A percentile compares a stretch with the other conserved stretches of the same genome.
Conservation (phyloP, 371 early-diverging fungal genomes). For the Blastocladiella emersonii region DNA sequence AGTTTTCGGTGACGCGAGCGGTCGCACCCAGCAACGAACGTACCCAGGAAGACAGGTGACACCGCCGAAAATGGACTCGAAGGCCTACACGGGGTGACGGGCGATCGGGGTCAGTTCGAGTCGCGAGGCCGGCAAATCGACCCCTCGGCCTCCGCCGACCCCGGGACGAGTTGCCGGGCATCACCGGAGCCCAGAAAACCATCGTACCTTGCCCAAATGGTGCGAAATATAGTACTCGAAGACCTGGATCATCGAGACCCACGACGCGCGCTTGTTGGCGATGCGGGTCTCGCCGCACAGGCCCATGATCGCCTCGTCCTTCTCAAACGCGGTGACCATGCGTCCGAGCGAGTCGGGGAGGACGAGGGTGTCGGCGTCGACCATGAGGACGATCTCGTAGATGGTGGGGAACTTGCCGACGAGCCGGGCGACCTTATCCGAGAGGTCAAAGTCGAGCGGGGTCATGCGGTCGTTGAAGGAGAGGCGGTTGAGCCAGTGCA, state of each 20-base stretch:
- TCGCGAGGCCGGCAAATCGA: too few species aligned
- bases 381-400: constrained; percentile 24
- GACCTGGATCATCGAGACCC: constrained; percentile 55
- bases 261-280: constrained; percentile 36
- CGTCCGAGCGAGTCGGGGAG: constrained; percentile 12
- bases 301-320: constrained; percentile 32
- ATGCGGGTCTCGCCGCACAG: constrained; percentile 38
- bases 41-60: constrained; percentile 64
- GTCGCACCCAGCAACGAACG: too few species aligned
- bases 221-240: constrained; percentile 59
- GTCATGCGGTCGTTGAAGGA: constrained; percentile 27
- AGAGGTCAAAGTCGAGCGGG: constrained; percentile 30
- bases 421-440: constrained; percentile 11
- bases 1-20: too few species aligned
- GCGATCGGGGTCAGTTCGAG: too few species aligned
- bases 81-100: too few species aligned
- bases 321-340: constrained; percentile 16
- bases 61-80: constrained; percentile 58
- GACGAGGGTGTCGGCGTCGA: constrained; percentile 24
- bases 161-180: too few species aligned
- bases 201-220: constrained; percentile 25
- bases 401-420: constrained; percentile 56
- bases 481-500: constrained; percentile 29
- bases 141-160: too few species aligned
- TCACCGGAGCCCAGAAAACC: too few species aligned